phyloP scores from a whole-genome alignment of 495 filamentous ascomycete genomes.

The Pyrenula massariospora region DNA sequence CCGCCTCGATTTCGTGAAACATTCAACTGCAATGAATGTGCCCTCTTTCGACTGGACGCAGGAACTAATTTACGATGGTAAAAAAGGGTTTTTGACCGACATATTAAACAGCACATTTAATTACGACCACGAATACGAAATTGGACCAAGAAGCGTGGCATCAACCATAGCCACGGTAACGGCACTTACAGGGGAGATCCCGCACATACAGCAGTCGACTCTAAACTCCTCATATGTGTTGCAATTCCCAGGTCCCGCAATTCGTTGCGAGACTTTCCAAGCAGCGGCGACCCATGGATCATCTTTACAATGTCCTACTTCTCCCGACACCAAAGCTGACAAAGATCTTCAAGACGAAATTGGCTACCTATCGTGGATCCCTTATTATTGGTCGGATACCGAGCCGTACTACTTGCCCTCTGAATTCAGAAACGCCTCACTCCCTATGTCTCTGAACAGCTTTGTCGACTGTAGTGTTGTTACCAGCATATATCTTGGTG shows the following conservation, averaged over 20 bases:
- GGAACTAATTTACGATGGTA: background rate
- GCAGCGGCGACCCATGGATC: background rate
- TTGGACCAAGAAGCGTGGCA: background rate
- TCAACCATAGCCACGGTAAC: background rate
- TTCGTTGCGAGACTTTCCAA: background rate
- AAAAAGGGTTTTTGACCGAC: background rate
- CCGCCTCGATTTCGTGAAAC: background rate
- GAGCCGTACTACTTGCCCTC: background rate
- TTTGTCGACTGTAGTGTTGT: background rate
- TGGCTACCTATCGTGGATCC: background rate
- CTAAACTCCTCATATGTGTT: background rate
- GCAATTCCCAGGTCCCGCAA: background rate
- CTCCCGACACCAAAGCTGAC: background rate
- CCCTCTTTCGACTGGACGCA: background rate
- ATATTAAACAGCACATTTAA: background rate
- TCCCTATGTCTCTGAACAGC: background rate
- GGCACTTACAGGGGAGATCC: background rate
- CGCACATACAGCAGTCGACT: background rate
- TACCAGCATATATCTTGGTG: background rate
- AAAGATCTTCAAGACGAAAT: background rate
- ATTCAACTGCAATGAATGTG: background rate
- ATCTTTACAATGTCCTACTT: background rate
- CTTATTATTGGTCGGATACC: background rate
- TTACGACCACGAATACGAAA: background rate
- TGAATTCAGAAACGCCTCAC: background rate